These are phyloP conservation scores for Kokia cookei DNA, from an alignment of 441 rosid genomes.

Conservation along the genomic window DNA sequence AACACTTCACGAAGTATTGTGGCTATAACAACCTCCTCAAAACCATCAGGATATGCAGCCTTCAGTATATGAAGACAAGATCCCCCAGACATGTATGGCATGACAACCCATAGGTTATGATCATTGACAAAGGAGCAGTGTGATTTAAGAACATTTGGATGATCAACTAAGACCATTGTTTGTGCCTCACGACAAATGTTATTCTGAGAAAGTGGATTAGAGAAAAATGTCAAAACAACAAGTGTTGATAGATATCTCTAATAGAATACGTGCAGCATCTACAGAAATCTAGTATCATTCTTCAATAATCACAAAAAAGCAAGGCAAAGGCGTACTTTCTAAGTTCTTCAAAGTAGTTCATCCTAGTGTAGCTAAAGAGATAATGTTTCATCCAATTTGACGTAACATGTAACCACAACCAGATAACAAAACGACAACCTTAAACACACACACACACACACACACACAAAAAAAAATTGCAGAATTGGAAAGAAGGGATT, in stretches of 20 bases:
- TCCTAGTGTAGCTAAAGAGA: background rate
- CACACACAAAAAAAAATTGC: background rate
- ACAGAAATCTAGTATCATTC: background rate
- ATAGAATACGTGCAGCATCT: background rate
- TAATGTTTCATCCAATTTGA: background rate
- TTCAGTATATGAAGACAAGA: slow-evolving; percentile 95
- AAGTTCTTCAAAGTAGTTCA: background rate
- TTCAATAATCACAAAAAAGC: background rate
- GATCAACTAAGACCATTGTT: slow-evolving; percentile 90
- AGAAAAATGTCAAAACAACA: background rate
- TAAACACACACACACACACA: background rate
- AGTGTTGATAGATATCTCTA: background rate
- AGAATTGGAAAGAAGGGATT: background rate
- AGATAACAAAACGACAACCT: background rate
- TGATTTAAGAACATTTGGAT: slow-evolving; percentile 88
- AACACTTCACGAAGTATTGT: slow-evolving; percentile 78
- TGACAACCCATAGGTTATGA: slow-evolving; percentile 91
- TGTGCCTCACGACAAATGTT: slow-evolving; percentile 93
- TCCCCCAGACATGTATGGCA: slow-evolving; percentile 99
- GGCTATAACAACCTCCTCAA: slow-evolving; percentile 87
- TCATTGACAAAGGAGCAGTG: slow-evolving; percentile 91
- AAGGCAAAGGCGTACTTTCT: background rate
- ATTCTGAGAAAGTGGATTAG: slow-evolving; percentile 32
- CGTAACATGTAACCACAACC: background rate
- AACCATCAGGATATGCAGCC: slow-evolving; percentile 93